A percentile compares a stretch with the other conserved stretches of the same genome.
Evolutionary conservation across 2,329 filamentous ascomycete species (phyloP).

Genomic region (Beauveria sp.): DNA sequence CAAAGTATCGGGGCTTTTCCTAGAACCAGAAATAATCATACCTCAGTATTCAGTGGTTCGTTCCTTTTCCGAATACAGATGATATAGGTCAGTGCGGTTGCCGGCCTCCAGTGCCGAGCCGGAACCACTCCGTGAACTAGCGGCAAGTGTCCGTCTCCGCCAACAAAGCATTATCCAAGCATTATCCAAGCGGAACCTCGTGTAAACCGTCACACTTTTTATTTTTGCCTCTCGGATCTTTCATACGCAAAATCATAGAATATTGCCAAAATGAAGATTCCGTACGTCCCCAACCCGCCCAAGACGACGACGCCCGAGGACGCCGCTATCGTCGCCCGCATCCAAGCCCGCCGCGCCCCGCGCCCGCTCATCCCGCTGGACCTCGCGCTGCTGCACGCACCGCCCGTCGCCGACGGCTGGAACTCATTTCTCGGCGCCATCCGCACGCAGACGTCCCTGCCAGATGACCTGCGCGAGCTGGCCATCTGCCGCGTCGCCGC

Average conservation of each 20-base stretch:
- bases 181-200: neutral
- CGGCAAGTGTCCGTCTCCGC: neutral
- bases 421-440: constrained; percentile 61
- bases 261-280: constrained; percentile 51
- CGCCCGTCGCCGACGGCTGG: constrained; percentile 68
- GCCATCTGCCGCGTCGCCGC: constrained; percentile 76
- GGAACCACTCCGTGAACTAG: neutral
- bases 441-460: constrained; percentile 44
- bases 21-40: too few species aligned
- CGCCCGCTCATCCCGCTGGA: constrained; percentile 69
- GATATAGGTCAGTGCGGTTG: neutral
- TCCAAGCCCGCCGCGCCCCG: constrained; percentile 57
- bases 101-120: constrained; percentile 6
- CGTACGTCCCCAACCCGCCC: constrained; percentile 52
- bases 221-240: neutral
- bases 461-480: constrained; percentile 60
- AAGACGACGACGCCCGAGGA: constrained; percentile 37
- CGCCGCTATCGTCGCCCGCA: constrained; percentile 52
- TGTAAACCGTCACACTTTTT: neutral
- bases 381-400: constrained; percentile 66
- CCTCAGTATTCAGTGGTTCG: neutral
- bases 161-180: neutral
- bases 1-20: neutral
- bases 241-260: neutral
- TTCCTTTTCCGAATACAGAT: neutral